Evolutionary conservation across 768 basidiomycete genomes (phyloP).

Genomic region (Lenzites betulinus): DNA sequence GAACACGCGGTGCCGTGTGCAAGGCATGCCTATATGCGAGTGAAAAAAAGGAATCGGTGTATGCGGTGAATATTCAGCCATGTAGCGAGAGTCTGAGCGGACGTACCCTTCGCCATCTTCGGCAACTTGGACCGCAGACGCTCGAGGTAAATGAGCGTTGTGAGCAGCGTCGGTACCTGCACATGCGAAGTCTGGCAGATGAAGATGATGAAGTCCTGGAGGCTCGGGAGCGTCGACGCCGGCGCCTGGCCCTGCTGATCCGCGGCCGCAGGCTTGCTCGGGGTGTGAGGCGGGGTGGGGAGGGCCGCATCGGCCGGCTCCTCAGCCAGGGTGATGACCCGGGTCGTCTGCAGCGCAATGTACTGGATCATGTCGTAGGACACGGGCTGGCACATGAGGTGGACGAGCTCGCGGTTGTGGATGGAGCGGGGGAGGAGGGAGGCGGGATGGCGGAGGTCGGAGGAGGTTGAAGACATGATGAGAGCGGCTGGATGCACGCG

Average conservation of each 20-base stretch:
- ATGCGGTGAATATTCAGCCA: constrained; percentile 2
- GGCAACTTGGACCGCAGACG: constrained; percentile 82
- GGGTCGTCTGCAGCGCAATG: constrained; percentile 76
- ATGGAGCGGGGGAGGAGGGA: constrained; percentile 76
- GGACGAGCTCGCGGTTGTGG: constrained; percentile 82
- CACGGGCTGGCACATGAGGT: constrained; percentile 76
- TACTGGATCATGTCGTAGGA: constrained; percentile 84
- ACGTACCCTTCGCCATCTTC: constrained; percentile 79
- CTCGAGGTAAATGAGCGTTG: constrained; percentile 90
- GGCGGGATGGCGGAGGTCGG: constrained; percentile 61
- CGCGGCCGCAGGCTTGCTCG: constrained; percentile 47
- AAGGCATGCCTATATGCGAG: constrained; percentile 63
- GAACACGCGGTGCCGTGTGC: constrained; percentile 94
- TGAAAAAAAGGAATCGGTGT: neutral
- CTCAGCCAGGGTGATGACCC: constrained; percentile 71
- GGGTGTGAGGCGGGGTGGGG: constrained; percentile 72
- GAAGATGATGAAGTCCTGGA: constrained; percentile 83
- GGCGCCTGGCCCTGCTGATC: constrained; percentile 22
- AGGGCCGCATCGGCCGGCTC: constrained; percentile 42
- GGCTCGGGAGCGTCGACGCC: constrained; percentile 51
- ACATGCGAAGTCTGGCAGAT: constrained; percentile 84
- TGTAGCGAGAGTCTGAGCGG: no score
- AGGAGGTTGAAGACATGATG: constrained; percentile 35
- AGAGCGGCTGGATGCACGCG: constrained; percentile 31
- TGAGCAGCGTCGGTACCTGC: constrained; percentile 86